These are phyloP conservation scores for Magnusiomyces suaveolens DNA, from an alignment of 1,139 yeast species.

Conservation along the genomic window DNA sequence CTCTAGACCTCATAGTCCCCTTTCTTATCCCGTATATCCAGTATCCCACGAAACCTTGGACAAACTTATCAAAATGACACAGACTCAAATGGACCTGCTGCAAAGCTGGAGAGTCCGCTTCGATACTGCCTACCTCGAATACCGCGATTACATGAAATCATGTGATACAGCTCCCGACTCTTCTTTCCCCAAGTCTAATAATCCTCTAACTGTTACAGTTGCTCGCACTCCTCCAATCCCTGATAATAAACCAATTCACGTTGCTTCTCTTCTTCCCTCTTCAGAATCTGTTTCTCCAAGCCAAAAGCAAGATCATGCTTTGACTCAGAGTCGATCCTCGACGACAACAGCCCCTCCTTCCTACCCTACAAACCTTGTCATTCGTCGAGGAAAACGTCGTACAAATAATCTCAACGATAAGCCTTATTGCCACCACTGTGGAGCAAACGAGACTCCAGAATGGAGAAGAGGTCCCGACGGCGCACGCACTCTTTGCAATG, in stretches of 20 bases:
- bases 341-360: neutral
- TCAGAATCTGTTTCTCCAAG: neutral
- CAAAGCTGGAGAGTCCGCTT: neutral
- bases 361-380: neutral
- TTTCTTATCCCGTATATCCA: neutral
- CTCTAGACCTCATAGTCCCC: neutral
- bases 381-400: slow-evolving; percentile 6
- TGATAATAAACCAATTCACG: neutral
- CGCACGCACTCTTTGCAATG: slow-evolving; percentile 74
- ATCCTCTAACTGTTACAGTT: neutral
- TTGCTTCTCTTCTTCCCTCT: neutral
- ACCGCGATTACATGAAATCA: neutral
- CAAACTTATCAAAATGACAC: neutral
- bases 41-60: neutral
- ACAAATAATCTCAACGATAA: slow-evolving; percentile 15
- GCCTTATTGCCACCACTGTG: slow-evolving; percentile 53
- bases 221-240: neutral
- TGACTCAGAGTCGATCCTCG: neutral
- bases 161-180: neutral
- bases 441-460: slow-evolving; percentile 78
- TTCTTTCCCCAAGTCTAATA: neutral
- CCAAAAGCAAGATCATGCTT: neutral
- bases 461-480: slow-evolving; percentile 91
- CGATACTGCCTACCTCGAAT: neutral
- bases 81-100: neutral